Conservation (phyloP, 805 yeast genomes). For the Spathaspora boniae region DNA sequence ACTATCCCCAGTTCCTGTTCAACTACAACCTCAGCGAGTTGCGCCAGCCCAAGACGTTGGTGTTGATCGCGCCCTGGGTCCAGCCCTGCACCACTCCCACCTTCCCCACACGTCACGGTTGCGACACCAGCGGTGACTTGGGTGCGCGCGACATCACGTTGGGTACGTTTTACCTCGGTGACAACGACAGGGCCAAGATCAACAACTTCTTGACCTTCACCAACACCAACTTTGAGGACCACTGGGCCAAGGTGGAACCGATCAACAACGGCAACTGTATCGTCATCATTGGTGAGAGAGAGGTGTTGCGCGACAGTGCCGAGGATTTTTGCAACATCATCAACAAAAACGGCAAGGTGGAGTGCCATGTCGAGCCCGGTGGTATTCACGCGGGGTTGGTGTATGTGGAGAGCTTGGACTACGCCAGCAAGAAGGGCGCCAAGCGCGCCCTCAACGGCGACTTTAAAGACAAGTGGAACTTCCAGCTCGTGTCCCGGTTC, state of each 20-base stretch:
- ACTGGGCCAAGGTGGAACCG: constrained; percentile 25
- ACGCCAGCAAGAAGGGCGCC: constrained; percentile 18
- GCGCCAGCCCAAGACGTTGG: constrained; percentile 26
- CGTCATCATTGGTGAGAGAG: constrained; percentile 30
- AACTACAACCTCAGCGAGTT: constrained; percentile 9
- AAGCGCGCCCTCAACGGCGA: constrained; percentile 21
- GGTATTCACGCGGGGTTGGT: constrained; percentile 34
- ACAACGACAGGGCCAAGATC: constrained; percentile 15
- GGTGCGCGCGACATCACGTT: constrained; percentile 23
- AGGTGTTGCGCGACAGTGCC: constrained; percentile 26
- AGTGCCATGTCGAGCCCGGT: constrained; percentile 25
- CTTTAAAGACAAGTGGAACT: constrained; percentile 17
- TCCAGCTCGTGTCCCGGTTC: constrained; percentile 7
- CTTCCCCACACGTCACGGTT: constrained; percentile 20
- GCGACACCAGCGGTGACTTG: constrained; percentile 27
- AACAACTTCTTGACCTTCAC: constrained; percentile 20
- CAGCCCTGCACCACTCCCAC: constrained; percentile 24
- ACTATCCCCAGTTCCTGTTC: constrained; percentile 15
- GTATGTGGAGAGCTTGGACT: constrained; percentile 34
- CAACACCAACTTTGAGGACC: constrained; percentile 18
- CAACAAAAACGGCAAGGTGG: constrained; percentile 12
- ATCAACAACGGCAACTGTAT: constrained; percentile 18
- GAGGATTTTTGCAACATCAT: constrained; percentile 21
- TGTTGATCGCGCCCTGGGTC: constrained; percentile 35
- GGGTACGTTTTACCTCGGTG: constrained; percentile 33